A percentile compares a stretch with the other conserved stretches of the same genome.
Evolutionary conservation across 495 filamentous ascomycete species (phyloP).

Genomic region (Hyaloscypha hepaticicola): DNA sequence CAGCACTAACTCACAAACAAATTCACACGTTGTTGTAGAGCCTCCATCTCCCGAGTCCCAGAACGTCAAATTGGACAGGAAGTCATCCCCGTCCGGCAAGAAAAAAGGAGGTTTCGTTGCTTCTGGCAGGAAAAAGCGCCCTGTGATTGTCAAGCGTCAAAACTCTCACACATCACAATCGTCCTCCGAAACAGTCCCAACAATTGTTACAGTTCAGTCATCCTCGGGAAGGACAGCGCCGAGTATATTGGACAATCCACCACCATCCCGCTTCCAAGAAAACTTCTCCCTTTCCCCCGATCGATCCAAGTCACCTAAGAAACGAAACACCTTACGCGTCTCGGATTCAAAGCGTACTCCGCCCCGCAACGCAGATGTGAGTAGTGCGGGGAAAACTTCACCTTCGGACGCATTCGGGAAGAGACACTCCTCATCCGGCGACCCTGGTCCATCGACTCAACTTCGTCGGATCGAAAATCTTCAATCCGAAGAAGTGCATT

Average conservation of each 20-base stretch:
- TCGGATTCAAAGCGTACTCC: slow-evolving; percentile 10
- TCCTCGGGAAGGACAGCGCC: slow-evolving; percentile 21
- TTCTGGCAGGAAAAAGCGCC: slow-evolving; percentile 24
- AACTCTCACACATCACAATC: slow-evolving; percentile 30
- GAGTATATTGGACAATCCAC: slow-evolving; percentile 1
- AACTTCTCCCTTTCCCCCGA: slow-evolving; percentile 25
- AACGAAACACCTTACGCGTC: neutral
- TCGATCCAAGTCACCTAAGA: slow-evolving; percentile 11
- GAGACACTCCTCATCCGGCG: slow-evolving; percentile 1
- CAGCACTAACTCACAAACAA: slow-evolving; percentile 27
- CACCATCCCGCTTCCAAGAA: slow-evolving; percentile 28
- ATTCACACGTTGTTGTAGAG: slow-evolving; percentile 29
- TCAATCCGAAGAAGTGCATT: neutral
- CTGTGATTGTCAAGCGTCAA: slow-evolving; percentile 26
- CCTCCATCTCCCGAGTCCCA: slow-evolving; percentile 25
- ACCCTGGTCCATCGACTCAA: slow-evolving; percentile 20
- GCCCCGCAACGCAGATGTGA: neutral
- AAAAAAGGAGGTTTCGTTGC: slow-evolving; percentile 25
- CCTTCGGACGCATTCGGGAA: neutral
- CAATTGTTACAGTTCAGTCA: slow-evolving; percentile 8
- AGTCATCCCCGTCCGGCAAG: slow-evolving; percentile 9
- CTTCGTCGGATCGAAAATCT: slow-evolving; percentile 9
- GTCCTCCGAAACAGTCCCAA: slow-evolving; percentile 14
- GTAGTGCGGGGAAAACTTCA: neutral
- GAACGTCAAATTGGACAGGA: slow-evolving; percentile 18